Conservation (phyloP, 139 green algal genomes). For the Pseudopediastrum boryanum region DNA sequence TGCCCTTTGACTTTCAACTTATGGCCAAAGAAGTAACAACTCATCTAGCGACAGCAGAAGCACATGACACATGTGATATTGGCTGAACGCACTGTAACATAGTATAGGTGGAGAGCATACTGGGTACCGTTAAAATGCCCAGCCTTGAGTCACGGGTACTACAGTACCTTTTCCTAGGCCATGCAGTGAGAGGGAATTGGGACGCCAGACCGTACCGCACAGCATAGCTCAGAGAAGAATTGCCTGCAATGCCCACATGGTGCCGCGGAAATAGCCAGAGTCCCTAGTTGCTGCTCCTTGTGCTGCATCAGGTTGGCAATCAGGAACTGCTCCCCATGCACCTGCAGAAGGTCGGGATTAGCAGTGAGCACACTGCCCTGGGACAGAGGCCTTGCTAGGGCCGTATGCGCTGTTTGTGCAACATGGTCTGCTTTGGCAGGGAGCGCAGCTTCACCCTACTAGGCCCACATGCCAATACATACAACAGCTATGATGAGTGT, state of each 20-base stretch:
- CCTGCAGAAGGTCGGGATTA: too few species aligned
- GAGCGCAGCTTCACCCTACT: too few species aligned
- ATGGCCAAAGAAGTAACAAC: too few species aligned
- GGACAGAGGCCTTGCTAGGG: too few species aligned
- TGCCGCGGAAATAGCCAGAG: slow-evolving; percentile 74
- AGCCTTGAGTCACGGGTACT: too few species aligned
- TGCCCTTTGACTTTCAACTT: too few species aligned
- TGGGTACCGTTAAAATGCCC: background rate
- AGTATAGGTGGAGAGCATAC: slow-evolving; percentile 23
- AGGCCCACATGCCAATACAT: too few species aligned
- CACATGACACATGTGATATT: background rate
- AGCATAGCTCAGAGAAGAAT: slow-evolving; percentile 80
- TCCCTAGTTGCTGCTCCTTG: slow-evolving; percentile 58
- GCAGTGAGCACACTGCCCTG: too few species aligned
- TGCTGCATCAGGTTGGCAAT: slow-evolving; percentile 73
- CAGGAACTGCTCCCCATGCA: slow-evolving; percentile 91
- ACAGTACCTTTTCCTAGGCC: background rate
- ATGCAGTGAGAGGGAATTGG: background rate
- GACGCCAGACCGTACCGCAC: slow-evolving; percentile 51
- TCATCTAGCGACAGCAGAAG: background rate
- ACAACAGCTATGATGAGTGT: too few species aligned
- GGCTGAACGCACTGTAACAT: background rate
- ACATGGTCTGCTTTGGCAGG: too few species aligned
- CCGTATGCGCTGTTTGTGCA: too few species aligned
- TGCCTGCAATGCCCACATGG: slow-evolving; percentile 91